Evolutionary conservation across 2,329 filamentous ascomycete genomes (phyloP).

Genomic region (Nigrospora oryzae): DNA sequence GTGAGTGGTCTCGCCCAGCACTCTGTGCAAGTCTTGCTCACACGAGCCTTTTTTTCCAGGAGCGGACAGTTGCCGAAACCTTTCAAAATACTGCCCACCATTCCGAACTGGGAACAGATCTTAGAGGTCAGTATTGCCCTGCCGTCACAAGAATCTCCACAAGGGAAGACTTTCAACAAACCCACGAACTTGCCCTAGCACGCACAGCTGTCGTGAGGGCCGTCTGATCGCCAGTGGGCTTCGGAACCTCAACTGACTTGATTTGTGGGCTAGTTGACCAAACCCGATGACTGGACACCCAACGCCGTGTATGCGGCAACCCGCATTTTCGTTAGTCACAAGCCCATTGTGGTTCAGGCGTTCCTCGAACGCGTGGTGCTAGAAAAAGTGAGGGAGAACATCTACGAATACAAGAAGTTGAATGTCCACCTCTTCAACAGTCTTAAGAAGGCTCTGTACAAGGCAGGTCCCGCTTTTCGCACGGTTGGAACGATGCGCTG

Average conservation of each 20-base stretch:
- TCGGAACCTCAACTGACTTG: no score
- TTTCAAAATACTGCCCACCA: conserved; percentile 90
- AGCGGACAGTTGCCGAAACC: conserved; percentile 66
- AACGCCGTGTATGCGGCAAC: conserved; percentile 85
- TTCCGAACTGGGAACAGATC: conserved; percentile 74
- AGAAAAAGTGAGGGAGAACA: conserved; percentile 86
- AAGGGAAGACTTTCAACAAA: no score
- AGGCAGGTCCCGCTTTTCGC: conserved; percentile 23
- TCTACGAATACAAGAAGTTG: conserved; percentile 87
- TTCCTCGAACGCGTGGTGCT: conserved; percentile 85
- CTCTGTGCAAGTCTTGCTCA: no score
- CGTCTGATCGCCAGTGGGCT: no score
- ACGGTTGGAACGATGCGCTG: not conserved
- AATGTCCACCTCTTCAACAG: conserved; percentile 94
- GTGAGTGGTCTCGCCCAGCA: conserved; percentile 56
- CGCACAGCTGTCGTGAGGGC: no score
- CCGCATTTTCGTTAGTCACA: conserved; percentile 82
- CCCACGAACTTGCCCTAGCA: no score
- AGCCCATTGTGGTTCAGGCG: conserved; percentile 68
- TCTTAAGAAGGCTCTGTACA: conserved; percentile 87
- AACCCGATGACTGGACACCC: conserved; percentile 41
- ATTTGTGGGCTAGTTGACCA: no score
- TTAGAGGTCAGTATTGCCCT: no score
- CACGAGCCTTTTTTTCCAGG: no score
- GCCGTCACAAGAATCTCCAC: no score